Evolutionary conservation across 352 stramenopile species (phyloP).

Genomic region (Pilasporangium apinafurcum): DNA sequence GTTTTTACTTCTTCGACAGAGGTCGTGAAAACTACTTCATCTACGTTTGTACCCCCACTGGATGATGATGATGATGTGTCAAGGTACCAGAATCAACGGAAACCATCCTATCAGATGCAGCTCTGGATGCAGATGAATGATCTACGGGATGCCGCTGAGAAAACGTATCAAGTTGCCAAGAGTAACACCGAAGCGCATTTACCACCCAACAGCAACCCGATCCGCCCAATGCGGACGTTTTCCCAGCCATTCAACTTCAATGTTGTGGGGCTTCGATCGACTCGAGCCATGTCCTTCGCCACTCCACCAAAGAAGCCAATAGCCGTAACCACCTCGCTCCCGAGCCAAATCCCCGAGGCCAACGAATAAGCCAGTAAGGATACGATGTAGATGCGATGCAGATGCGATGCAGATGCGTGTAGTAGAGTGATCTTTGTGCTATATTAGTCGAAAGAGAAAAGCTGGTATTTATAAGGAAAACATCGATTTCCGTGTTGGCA

Average conservation of each 20-base stretch:
- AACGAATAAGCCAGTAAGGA: too few relatives aligned
- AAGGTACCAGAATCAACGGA: constrained; percentile 10
- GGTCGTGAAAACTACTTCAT: neutral
- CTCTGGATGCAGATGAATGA: constrained; percentile 73
- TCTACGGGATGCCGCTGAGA: constrained; percentile 50
- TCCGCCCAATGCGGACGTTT: constrained; percentile 6
- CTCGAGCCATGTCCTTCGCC: constrained; percentile 4
- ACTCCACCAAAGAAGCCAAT: neutral
- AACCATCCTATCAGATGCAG: constrained; percentile 52
- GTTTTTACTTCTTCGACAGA: constrained; percentile 4
- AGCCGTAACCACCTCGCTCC: neutral
- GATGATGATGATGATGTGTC: neutral
- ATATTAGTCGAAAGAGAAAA: too few relatives aligned
- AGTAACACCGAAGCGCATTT: constrained; percentile 49
- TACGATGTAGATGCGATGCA: too few relatives aligned
- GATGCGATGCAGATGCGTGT: too few relatives aligned
- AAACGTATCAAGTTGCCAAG: constrained; percentile 54
- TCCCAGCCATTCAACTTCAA: constrained; percentile 14
- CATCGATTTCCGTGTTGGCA: too few relatives aligned
- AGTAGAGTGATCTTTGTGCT: too few relatives aligned
- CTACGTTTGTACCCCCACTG: neutral
- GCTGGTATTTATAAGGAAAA: neutral
- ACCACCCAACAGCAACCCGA: constrained; percentile 9
- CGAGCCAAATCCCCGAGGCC: neutral
- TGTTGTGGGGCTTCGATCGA: constrained; percentile 5